Evolutionary conservation across 495 filamentous ascomycete species (phyloP).

Genomic region (Penicillium canescens): DNA sequence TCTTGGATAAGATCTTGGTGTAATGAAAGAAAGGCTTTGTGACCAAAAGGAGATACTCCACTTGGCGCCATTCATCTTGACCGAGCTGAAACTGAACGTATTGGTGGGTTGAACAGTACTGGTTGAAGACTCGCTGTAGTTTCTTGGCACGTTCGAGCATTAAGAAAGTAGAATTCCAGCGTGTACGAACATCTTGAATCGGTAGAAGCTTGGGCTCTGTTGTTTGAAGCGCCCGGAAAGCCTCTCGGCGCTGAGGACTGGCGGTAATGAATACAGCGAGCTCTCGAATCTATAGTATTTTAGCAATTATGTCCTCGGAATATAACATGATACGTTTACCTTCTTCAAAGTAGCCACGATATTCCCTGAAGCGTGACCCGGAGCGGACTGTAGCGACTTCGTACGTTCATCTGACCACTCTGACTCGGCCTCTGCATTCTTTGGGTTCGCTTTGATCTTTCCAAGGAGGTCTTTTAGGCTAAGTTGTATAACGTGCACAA

Average conservation of each 20-base stretch:
- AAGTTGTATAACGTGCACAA: conserved; percentile 17
- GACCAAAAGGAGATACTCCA: conserved; percentile 10
- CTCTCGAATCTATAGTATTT: conserved; percentile 5
- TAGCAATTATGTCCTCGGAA: conserved; percentile 4
- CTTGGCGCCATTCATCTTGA: conserved; percentile 13
- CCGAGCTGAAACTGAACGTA: conserved; percentile 12
- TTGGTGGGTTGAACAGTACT: conserved; percentile 9
- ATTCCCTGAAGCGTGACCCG: not conserved
- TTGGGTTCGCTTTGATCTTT: conserved; percentile 7
- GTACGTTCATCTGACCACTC: conserved; percentile 12
- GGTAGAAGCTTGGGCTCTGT: conserved; percentile 12
- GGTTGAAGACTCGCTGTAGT: conserved; percentile 7
- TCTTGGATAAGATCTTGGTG: conserved; percentile 17
- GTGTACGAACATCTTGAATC: conserved; percentile 17
- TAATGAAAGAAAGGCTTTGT: conserved; percentile 8
- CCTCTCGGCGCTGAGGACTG: conserved; percentile 13
- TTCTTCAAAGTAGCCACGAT: conserved; percentile 13
- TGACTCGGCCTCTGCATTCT: conserved; percentile 3
- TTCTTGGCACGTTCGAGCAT: not conserved
- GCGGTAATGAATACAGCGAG: conserved; percentile 15
- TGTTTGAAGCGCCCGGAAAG: conserved; percentile 13
- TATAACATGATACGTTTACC: conserved; percentile 2
- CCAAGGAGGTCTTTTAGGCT: conserved; percentile 13
- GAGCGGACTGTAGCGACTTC: not conserved
- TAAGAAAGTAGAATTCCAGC: conserved; percentile 12